phyloP scores from a whole-genome alignment of 129 eudicot genomes.

The Artemisia annua region DNA sequence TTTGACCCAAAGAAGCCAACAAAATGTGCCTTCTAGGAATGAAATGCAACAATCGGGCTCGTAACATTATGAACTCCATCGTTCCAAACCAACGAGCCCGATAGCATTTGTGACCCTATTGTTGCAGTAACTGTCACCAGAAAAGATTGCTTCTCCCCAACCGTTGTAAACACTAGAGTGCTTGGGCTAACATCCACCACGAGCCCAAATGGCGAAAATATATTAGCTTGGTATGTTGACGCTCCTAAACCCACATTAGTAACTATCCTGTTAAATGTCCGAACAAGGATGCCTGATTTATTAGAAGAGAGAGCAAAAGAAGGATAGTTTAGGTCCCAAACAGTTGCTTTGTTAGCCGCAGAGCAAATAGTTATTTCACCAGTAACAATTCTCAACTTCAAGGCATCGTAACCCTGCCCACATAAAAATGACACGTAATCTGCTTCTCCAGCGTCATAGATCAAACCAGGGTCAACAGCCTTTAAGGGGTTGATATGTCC shows the following conservation, averaged over 20 bases:
- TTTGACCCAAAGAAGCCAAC: slow-evolving; percentile 9
- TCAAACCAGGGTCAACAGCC: slow-evolving; percentile 47
- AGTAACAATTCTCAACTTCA: slow-evolving; percentile 24
- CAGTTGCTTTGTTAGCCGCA: slow-evolving; percentile 19
- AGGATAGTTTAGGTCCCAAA: slow-evolving; percentile 51
- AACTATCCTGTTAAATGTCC: slow-evolving; percentile 39
- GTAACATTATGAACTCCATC: slow-evolving; percentile 55
- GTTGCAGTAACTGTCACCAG: slow-evolving; percentile 45
- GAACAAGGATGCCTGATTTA: slow-evolving; percentile 4
- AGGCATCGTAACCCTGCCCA: slow-evolving; percentile 47
- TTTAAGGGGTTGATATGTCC: slow-evolving; percentile 45
- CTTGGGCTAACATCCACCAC: slow-evolving; percentile 38
- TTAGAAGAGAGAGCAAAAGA: slow-evolving; percentile 38
- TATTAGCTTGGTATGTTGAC: slow-evolving; percentile 34
- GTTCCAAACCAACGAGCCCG: slow-evolving; percentile 64
- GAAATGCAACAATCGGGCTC: slow-evolving; percentile 59
- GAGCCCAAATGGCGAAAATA: slow-evolving; percentile 41
- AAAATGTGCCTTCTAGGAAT: neutral
- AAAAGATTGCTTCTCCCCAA: slow-evolving; percentile 45
- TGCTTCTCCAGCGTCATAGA: slow-evolving; percentile 42
- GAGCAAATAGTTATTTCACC: slow-evolving; percentile 40
- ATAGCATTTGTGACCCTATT: slow-evolving; percentile 12
- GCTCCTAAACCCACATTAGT: slow-evolving; percentile 50
- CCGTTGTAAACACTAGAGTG: slow-evolving; percentile 31
- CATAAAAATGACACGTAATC: slow-evolving; percentile 49